Percentiles rank a stretch among this genome's conserved stretches.
Conservation (phyloP, 345 rosid species). For the Trapa bicornis region DNA sequence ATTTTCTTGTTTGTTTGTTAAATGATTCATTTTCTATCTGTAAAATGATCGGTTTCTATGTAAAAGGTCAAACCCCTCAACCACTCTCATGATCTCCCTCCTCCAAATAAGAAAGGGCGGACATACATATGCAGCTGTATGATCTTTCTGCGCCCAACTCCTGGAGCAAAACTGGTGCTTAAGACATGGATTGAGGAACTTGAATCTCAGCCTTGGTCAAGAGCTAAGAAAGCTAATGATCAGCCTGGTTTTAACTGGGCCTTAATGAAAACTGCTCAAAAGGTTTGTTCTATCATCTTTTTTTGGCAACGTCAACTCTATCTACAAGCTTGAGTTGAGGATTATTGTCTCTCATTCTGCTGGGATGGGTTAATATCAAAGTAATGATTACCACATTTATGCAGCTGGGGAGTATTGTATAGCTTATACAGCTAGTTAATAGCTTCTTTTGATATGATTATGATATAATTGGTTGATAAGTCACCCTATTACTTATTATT, state of each 20-base stretch:
- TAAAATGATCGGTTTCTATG: slow-evolving; percentile 2
- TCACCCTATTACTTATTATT: background rate
- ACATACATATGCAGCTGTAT: slow-evolving; percentile 91
- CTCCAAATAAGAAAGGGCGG: slow-evolving; percentile 86
- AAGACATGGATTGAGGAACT: slow-evolving; percentile 90
- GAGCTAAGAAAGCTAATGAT: slow-evolving; percentile 75
- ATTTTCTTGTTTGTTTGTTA: no score
- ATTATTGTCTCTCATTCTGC: background rate
- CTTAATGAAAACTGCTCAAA: slow-evolving; percentile 57
- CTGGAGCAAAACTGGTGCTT: slow-evolving; percentile 79
- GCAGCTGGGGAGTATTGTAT: background rate
- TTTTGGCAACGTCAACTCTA: background rate
- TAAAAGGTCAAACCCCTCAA: slow-evolving; percentile 74
- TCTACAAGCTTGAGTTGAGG: background rate
- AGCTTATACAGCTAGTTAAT: background rate
- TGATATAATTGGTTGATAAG: background rate
- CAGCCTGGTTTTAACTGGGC: slow-evolving; percentile 99
- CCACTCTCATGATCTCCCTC: slow-evolving; percentile 80
- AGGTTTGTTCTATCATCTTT: slow-evolving; percentile 30
- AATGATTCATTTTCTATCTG: background rate
- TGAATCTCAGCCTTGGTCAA: slow-evolving; percentile 71
- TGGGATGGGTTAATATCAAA: background rate
- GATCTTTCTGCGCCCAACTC: slow-evolving; percentile 74
- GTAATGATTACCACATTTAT: background rate
- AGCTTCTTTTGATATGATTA: background rate